Percentiles rank a stretch among this genome's conserved stretches.
Conservation (phyloP, 2,329 filamentous ascomycete genomes). For the Cladophialophora exuberans region DNA sequence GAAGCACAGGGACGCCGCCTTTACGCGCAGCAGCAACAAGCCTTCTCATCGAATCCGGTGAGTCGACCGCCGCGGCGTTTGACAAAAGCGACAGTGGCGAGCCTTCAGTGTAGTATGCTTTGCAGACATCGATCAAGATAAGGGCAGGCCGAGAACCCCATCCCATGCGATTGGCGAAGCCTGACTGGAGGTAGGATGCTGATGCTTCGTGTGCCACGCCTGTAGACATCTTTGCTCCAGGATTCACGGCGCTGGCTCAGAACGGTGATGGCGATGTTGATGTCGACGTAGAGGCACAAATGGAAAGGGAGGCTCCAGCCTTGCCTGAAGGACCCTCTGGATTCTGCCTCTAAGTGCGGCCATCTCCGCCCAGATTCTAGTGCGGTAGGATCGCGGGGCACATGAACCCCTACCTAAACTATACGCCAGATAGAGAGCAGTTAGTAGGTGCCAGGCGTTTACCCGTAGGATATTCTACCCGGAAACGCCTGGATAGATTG, state of each 20-base stretch:
- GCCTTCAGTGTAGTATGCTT: slow-evolving; percentile 48
- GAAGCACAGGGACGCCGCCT: slow-evolving; percentile 45
- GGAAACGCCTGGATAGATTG: no score
- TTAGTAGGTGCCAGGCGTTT: no score
- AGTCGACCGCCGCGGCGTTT: slow-evolving; percentile 41
- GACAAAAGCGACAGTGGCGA: slow-evolving; percentile 48
- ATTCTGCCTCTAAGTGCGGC: no score
- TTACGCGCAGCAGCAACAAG: slow-evolving; percentile 47
- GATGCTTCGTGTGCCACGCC: not conserved
- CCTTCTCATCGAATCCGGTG: slow-evolving; percentile 44
- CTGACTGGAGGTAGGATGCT: slow-evolving; percentile 25
- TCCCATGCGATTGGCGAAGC: slow-evolving; percentile 48
- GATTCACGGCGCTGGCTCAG: not conserved
- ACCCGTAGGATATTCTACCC: no score
- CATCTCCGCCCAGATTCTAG: no score
- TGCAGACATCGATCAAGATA: slow-evolving; percentile 53
- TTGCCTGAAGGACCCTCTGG: no score
- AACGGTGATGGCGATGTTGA: no score
- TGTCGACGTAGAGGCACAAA: not conserved
- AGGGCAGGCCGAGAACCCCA: slow-evolving; percentile 50
- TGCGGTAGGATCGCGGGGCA: no score
- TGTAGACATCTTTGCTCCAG: not conserved
- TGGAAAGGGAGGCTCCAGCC: no score
- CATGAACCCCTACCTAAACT: no score
- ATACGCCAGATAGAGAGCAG: no score